Percentiles rank a stretch among this genome's conserved stretches.
These are phyloP conservation scores for Debaryomycetaceae sp. DNA, from an alignment of 1,139 yeast genomes.

Conservation along the genomic window DNA sequence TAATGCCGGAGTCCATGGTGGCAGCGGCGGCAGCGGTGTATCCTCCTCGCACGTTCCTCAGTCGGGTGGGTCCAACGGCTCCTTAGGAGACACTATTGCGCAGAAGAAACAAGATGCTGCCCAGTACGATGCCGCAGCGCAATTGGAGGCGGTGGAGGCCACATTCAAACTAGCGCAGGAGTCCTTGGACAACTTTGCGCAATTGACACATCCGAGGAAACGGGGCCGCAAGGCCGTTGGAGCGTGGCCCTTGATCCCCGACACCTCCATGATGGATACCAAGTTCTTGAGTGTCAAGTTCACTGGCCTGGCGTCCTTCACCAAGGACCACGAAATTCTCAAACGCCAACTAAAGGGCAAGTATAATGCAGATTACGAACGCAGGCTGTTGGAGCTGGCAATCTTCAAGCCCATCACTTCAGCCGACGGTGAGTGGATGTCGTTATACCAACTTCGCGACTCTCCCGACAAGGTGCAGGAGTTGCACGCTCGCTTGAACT, in stretches of 20 bases:
- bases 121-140: constrained; percentile 58
- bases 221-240: constrained; percentile 69
- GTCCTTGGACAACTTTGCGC: constrained; percentile 37
- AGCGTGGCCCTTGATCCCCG: constrained; percentile 83
- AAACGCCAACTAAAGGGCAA: constrained; percentile 34
- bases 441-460: constrained; percentile 50
- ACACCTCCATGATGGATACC: constrained; percentile 82
- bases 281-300: constrained; percentile 68
- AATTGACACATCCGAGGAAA: constrained; percentile 72
- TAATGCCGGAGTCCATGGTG: not conserved
- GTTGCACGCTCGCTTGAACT: constrained; percentile 44
- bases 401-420: constrained; percentile 73
- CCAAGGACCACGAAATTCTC: constrained; percentile 31
- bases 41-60: not conserved
- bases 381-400: constrained; percentile 52
- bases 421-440: constrained; percentile 78
- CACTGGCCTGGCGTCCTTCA: constrained; percentile 71
- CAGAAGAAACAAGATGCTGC: constrained; percentile 14
- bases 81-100: not conserved
- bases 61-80: not conserved
- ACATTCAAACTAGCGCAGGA: constrained; percentile 65
- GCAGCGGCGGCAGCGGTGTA: not conserved
- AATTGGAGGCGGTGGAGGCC: constrained; percentile 64
- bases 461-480: constrained; percentile 18
- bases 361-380: constrained; percentile 37